Evolutionary conservation across 129 eudicot species (phyloP).

Genomic region (Tanacetum coccineum): DNA sequence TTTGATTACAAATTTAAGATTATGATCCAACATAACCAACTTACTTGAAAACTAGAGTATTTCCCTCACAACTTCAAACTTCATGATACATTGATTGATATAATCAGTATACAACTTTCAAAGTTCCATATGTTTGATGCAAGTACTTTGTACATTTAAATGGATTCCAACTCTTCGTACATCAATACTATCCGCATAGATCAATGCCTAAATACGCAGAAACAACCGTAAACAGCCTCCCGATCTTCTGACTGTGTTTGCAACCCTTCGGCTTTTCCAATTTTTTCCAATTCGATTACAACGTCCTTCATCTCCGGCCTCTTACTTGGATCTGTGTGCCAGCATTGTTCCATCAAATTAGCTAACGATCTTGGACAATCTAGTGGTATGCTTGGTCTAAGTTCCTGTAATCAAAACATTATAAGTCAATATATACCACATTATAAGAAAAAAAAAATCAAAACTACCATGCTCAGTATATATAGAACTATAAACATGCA

Average conservation of each 20-base stretch:
- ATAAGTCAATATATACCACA: background rate
- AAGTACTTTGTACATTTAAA: too few relatives aligned
- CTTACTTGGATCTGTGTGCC: constrained; percentile 35
- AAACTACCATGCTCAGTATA: too few relatives aligned
- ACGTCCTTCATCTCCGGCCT: constrained; percentile 49
- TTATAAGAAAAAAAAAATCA: too few relatives aligned
- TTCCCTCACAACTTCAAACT: too few relatives aligned
- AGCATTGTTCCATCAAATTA: constrained; percentile 36
- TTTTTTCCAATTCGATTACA: constrained; percentile 27
- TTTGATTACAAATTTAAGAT: too few relatives aligned
- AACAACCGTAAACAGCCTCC: constrained; percentile 13
- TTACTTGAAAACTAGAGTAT: too few relatives aligned
- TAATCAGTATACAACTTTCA: too few relatives aligned
- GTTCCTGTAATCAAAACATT: constrained; percentile 16
- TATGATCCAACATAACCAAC: too few relatives aligned
- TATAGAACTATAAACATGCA: background rate
- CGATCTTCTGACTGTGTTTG: constrained; percentile 20
- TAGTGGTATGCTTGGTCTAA: constrained; percentile 39
- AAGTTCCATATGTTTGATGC: too few relatives aligned
- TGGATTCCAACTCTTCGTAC: background rate
- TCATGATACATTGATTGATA: too few relatives aligned
- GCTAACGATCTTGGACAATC: constrained; percentile 38
- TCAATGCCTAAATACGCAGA: constrained; percentile 8
- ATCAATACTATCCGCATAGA: background rate
- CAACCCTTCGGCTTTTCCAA: constrained; percentile 28